Conservation (phyloP, 306 rosid genomes). For the Ormosia semicastrata region DNA sequence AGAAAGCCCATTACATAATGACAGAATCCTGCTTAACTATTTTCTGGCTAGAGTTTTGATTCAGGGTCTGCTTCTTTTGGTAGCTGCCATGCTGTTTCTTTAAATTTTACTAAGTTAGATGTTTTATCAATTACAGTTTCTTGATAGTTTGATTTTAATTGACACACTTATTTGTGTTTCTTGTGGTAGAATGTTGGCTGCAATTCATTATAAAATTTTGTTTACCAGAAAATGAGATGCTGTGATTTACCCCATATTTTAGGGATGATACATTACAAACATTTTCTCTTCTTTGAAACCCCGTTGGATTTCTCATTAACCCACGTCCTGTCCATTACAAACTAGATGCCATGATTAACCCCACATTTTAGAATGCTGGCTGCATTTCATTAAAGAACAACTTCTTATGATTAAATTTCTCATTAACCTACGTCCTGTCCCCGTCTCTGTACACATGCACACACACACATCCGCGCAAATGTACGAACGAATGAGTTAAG, state of each 20-base stretch:
- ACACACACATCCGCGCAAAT: neutral
- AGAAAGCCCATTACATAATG: slow-evolving; percentile 26
- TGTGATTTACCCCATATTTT: neutral
- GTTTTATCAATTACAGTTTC: slow-evolving; percentile 20
- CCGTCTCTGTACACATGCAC: neutral
- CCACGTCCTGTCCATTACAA: neutral
- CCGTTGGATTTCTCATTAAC: neutral
- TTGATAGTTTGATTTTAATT: slow-evolving; percentile 12
- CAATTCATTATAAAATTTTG: slow-evolving; percentile 31
- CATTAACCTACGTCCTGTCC: neutral
- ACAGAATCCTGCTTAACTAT: slow-evolving; percentile 21
- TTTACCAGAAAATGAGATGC: slow-evolving; percentile 10
- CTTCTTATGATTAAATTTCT: neutral
- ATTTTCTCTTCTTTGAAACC: neutral
- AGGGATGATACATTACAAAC: slow-evolving; percentile 2
- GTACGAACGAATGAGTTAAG: neutral
- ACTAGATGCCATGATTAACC: neutral
- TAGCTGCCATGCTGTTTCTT: slow-evolving; percentile 25
- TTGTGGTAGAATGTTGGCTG: slow-evolving; percentile 10
- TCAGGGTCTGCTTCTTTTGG: slow-evolving; percentile 29
- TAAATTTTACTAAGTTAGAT: slow-evolving; percentile 20
- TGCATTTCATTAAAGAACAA: neutral
- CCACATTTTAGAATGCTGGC: neutral
- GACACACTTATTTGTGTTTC: neutral
- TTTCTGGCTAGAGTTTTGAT: slow-evolving; percentile 19